Percentiles rank a stretch among this genome's conserved stretches.
phyloP scores from a whole-genome alignment of 2,329 filamentous ascomycete genomes.

The Cercospora nicotianae region DNA sequence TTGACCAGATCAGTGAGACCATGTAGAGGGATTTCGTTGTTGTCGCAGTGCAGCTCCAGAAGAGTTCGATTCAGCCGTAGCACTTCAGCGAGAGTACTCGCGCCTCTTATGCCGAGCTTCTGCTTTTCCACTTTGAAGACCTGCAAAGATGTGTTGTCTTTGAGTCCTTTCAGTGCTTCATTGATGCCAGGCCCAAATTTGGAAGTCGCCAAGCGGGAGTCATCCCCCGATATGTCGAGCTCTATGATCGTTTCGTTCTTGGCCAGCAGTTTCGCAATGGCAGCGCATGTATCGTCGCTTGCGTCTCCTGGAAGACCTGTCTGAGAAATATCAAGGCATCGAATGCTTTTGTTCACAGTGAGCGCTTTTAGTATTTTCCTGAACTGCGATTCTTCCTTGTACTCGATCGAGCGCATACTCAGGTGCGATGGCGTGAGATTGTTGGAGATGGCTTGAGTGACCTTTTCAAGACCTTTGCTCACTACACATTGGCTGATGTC shows the following conservation, averaged over 20 bases:
- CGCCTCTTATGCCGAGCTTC: conserved; percentile 67
- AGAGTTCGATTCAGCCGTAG: conserved; percentile 64
- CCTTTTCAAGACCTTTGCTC: conserved; percentile 52
- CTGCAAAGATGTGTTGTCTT: conserved; percentile 62
- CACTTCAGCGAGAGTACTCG: conserved; percentile 68
- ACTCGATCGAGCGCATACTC: conserved; percentile 68
- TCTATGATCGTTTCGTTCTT: conserved; percentile 66
- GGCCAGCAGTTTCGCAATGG: conserved; percentile 63
- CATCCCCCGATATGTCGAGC: conserved; percentile 70
- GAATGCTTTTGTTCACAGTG: conserved; percentile 62
- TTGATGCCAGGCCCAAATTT: conserved; percentile 69
- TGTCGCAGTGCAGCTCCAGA: conserved; percentile 67
- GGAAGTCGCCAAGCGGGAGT: conserved; percentile 68
- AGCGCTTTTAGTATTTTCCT: conserved; percentile 63
- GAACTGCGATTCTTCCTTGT: conserved; percentile 64
- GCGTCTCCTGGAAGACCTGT: conserved; percentile 69
- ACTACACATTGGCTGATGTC: conserved; percentile 66
- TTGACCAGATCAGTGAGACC: conserved; percentile 70
- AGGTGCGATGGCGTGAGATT: conserved; percentile 62
- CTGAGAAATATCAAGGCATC: conserved; percentile 67
- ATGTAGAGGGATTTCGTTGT: conserved; percentile 70
- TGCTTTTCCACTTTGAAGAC: conserved; percentile 67
- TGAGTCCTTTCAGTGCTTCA: conserved; percentile 63
- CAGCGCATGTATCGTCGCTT: conserved; percentile 64
- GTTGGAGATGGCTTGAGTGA: conserved; percentile 54